Percentiles rank a stretch among this genome's conserved stretches.
phyloP scores from a whole-genome alignment of 139 green algal species.

The Tetraselmis chui region DNA sequence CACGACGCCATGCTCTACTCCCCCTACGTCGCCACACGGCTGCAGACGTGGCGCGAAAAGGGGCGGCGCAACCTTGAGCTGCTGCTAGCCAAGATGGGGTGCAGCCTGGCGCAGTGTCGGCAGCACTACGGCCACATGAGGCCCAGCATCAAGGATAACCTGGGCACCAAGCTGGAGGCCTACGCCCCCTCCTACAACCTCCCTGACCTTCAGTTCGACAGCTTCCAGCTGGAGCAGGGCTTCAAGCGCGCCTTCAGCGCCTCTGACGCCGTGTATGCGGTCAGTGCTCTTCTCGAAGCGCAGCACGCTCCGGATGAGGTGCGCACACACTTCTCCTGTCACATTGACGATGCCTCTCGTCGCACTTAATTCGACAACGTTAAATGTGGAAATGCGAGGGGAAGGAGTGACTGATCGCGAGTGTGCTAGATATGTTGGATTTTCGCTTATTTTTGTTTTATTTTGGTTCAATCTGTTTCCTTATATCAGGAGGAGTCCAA shows the following conservation, averaged over 20 bases:
- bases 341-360: conserved; percentile 7
- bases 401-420: conserved; percentile 33
- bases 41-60: conserved; percentile 75
- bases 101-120: conserved; percentile 45
- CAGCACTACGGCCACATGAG: conserved; percentile 41
- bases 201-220: conserved; percentile 34
- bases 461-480: neutral
- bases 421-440: neutral
- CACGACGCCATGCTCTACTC: conserved; percentile 75
- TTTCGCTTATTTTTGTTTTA: neutral
- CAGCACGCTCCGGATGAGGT: conserved; percentile 3
- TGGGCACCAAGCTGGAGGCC: conserved; percentile 23
- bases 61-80: conserved; percentile 54
- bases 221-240: conserved; percentile 36
- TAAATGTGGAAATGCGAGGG: too few relatives aligned
- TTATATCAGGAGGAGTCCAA: neutral
- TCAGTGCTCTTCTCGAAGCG: conserved; percentile 47
- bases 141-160: conserved; percentile 23
- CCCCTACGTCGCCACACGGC: conserved; percentile 64
- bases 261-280: conserved; percentile 46
- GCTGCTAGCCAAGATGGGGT: conserved; percentile 70
- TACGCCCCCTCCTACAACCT: conserved; percentile 39
- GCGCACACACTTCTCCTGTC: too few relatives aligned
- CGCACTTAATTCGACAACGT: conserved; percentile 14
- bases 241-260: conserved; percentile 30